A percentile compares a stretch with the other conserved stretches of the same genome.
phyloP scores from a whole-genome alignment of 1,139 yeast genomes.

The Kodamaea derodonti region DNA sequence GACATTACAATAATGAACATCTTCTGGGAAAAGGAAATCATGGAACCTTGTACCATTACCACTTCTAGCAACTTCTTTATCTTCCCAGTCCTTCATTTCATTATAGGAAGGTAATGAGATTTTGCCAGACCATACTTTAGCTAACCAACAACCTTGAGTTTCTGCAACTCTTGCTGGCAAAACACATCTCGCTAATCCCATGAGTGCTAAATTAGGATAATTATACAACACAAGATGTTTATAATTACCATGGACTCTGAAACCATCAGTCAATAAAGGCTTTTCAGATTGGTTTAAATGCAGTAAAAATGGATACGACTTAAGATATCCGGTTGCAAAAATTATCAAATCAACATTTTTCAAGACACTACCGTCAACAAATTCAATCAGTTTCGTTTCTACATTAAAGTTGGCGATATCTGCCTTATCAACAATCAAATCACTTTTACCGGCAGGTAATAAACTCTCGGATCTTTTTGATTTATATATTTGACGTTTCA shows the following conservation, averaged over 20 bases:
- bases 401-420: conserved; percentile 29
- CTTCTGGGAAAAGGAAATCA: conserved; percentile 43
- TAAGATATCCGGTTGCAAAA: conserved; percentile 61
- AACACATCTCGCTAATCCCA: conserved; percentile 49
- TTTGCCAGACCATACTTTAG: conserved; percentile 51
- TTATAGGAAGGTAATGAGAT: conserved; percentile 39
- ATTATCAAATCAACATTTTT: conserved; percentile 46
- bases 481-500: conserved; percentile 38
- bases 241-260: conserved; percentile 47
- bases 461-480: conserved; percentile 38
- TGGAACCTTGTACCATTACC: conserved; percentile 45
- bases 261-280: conserved; percentile 42
- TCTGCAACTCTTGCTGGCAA: conserved; percentile 61
- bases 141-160: conserved; percentile 53
- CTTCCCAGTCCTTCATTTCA: conserved; percentile 39
- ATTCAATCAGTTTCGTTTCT: conserved; percentile 31
- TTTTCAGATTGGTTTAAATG: conserved; percentile 12
- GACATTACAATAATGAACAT: conserved; percentile 40
- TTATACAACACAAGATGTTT: conserved; percentile 48
- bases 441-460: conserved; percentile 41
- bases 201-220: conserved; percentile 55
- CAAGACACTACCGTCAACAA: conserved; percentile 36
- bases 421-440: conserved; percentile 35
- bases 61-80: conserved; percentile 23
- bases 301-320: conserved; percentile 14